Base-by-base conservation (phyloP, 495 filamentous ascomycete species). In the Penicillium flavigenum region DNA sequence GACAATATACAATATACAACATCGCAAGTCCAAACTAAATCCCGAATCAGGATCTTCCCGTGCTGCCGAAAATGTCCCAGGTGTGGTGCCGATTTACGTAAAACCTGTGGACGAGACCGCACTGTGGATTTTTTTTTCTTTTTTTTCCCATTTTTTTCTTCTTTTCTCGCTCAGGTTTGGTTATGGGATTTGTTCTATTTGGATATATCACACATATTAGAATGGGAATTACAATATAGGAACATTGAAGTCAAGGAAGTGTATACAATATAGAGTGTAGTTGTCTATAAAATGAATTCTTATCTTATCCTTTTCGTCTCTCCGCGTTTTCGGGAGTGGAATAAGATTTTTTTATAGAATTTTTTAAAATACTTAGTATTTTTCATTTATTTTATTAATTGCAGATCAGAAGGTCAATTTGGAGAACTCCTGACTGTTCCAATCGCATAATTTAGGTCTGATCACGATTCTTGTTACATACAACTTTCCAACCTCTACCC, bases 81-180 rank as follows among this genome's bases (percentile, higher is more conserved):
- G 31, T 34, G 31, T 34, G 31, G 31, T 51, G 59, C 64, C 61
- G 64, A 67, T 69, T 72, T 72, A 72, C 69, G 69, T 72, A 72
- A 72, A 69, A 62, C 16, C 66, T 64, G 62, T 51, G 14, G 39
- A 55, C 32, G 52, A 49, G 58, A 56, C 47, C 45, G 56, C 47
- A 52, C 36, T 42, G 22, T 27, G 19, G 34, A 5, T 4, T 42
- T 51, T 51, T 51, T 51, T 51, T 41, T 41, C 19, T 42, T 20
- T 51, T 31, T 26, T 26, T 26, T 6, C 24, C 2, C 0, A 6
- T 26, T 26, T 52, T 29, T 52, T 42, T 32, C 7, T 31, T 29
- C 31, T 43, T 36, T 51, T 24, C 6, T 34, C 31, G 14, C 42
- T 26, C 11, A 16, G 0, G 12, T 19, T 34, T 24, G 22, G 22